Evolutionary conservation across 2,329 filamentous ascomycete species (phyloP), one percentile per base, ranked within the genome.

Genomic region (Alternaria arborescens): DNA sequence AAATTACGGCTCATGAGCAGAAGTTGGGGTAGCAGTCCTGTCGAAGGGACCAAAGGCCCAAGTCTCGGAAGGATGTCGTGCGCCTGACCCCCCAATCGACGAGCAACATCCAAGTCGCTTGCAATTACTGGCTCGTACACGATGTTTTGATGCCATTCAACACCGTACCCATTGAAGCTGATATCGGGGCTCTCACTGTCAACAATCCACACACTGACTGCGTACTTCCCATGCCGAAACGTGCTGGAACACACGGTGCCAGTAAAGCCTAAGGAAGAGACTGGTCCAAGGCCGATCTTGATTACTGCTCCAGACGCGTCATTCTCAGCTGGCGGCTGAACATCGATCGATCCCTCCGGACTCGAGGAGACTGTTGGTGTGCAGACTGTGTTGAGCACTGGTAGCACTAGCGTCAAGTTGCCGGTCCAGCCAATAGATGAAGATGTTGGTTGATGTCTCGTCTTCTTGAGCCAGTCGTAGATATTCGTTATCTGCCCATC

Each of bases 151-250:
- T 48, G 30, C 28, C 18, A 48, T 7, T 48, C 8, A 22, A 7
- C 4, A 4, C 44, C 44, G 4, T 48, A 48, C 16, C 32, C 18
- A 5, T 48, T 48, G 12, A 48, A 34, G 12, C 44, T 48, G 8
- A 48, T 1, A n/a, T 60, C 60, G 3, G 41, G 30, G 8, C 20
- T 18, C 7, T 34, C 24, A 36, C 48, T 30, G 2, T 60, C 40
- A 8, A 55, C 32, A 20, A 55, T 52, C 60, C 56, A 62, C 14
- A 54, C 43, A 16, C 44, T 46, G 42, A 62, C 41, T 7, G 60
- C 11, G 28, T 43, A 41, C 14, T 32, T 40, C 5, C 52, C 60
- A 18, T 62, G 60, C 22, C 44, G 43, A 32, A 62, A 52, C 1
- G 34, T 34, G 10, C 55, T 30, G 16, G 28, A 28, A 30, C 60